phyloP scores from a whole-genome alignment of 495 filamentous ascomycete genomes.

The Aspergillus leporis region DNA sequence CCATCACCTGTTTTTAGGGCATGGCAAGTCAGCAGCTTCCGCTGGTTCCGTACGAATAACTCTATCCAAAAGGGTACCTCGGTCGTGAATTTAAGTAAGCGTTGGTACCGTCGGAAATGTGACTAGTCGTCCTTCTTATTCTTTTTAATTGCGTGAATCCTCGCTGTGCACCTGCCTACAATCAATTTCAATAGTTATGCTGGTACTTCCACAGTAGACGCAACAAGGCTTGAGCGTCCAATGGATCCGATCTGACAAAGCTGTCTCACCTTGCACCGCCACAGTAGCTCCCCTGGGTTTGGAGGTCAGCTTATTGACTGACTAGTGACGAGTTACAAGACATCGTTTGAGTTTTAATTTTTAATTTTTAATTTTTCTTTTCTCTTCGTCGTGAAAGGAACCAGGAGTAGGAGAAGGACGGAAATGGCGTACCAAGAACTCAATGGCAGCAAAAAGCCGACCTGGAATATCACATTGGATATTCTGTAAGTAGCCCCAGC shows the following conservation, averaged over 20 bases:
- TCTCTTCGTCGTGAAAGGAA: neutral
- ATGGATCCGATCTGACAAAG: neutral
- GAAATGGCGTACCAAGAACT: neutral
- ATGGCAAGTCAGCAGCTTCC: too few species aligned
- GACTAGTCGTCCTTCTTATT: too few species aligned
- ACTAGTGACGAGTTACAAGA: neutral
- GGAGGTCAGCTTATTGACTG: neutral
- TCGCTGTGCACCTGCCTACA: neutral
- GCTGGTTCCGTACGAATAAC: too few species aligned
- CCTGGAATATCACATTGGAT: constrained; percentile 4
- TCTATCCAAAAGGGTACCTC: too few species aligned
- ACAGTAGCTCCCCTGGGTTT: neutral
- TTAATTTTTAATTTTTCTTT: neutral
- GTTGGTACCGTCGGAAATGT: too few species aligned
- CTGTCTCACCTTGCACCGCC: neutral
- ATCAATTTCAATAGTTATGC: neutral
- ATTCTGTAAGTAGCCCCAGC: constrained; percentile 10
- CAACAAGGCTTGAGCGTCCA: neutral
- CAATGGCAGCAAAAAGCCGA: neutral
- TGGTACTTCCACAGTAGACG: too few species aligned
- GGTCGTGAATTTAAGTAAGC: too few species aligned
- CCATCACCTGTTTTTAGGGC: too few species aligned
- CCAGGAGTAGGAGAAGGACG: neutral
- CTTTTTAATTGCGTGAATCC: too few species aligned
- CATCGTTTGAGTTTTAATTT: neutral